Base-by-base conservation (phyloP, 2,329 filamentous ascomycete genomes). In the Trichoderma endophyticum region DNA sequence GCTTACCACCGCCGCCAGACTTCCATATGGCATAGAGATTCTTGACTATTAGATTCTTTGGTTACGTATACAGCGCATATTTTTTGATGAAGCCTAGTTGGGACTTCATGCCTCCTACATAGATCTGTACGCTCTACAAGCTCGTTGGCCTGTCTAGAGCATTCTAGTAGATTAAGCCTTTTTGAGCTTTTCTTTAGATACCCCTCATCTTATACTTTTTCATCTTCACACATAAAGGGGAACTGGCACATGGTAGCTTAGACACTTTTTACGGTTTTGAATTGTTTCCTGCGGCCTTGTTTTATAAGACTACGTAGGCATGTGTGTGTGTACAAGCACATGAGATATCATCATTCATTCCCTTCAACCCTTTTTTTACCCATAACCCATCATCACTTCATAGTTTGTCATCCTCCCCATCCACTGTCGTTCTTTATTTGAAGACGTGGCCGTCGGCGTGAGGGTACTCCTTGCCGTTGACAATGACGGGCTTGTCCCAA, bases 361-460 rank as follows among this genome's bases (percentile, higher is more conserved):
- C 43, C 75, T 71, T 74, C 73, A 74, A 73, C 74, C 73, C 72
- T 75, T 76, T 72, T 77, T 73, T 77, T 77, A 80, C 78, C 77
- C 79, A 76, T 80, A 74, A 79, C 73, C 77, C 77, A 77, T 80
- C 76, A 80, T 80, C 77, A 80, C 79, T 62, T 70, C 66, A 62
- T 70, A 36, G n/a, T 4, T 43, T n/a, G 3, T 34, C 57, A 51
- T 62, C 66, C n/a, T 6, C 26, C 21, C 39, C 14, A 32, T 62
- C 74, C n/a, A 60, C 57, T 36, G 77, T 73, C 75, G 73, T 77
- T 80, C 26, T 70, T 89, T 97, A 98, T 90, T 98, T 98, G 93
- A 98, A 98, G 83, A 98, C 94, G 91, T 98, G 98, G 83, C 96
- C 96, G 80, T 94, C 92, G 81, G 92, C 92, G 87, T 92, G 93